Evolutionary conservation across 1,284 basidiomycete genomes (phyloP).

Genomic region (Anthracocystis walkeri): DNA sequence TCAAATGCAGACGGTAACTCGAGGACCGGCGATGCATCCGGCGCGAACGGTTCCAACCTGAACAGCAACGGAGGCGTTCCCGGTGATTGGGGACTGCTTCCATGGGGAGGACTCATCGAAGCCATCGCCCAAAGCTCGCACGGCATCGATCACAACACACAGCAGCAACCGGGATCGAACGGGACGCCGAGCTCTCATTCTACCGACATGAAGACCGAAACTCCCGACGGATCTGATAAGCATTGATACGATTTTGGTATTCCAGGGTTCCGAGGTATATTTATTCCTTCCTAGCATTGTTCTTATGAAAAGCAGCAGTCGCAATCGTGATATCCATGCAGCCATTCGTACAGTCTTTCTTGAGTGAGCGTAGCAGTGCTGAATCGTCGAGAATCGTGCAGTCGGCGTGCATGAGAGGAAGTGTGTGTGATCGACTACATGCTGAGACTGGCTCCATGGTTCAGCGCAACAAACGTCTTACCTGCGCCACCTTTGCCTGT

Average conservation of each 20-base stretch:
- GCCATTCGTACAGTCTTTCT: neutral
- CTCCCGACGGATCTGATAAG: conserved; percentile 39
- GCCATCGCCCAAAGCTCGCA: conserved; percentile 56
- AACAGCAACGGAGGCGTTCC: neutral
- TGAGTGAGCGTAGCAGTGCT: neutral
- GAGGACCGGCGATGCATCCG: conserved; percentile 1
- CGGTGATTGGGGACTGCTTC: conserved; percentile 48
- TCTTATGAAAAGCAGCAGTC: conserved; percentile 2
- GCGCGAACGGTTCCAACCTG: conserved; percentile 6
- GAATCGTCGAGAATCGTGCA: neutral
- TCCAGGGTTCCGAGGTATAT: conserved; percentile 5
- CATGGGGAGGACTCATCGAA: conserved; percentile 62
- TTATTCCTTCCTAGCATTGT: neutral
- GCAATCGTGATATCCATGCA: neutral
- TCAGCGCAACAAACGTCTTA: conserved; percentile 40
- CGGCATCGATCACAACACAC: conserved; percentile 37
- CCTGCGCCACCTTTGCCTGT: no score
- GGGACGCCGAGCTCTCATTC: conserved; percentile 27
- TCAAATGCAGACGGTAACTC: neutral
- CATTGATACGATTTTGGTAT: conserved; percentile 12
- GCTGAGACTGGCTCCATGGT: conserved; percentile 43
- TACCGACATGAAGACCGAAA: conserved; percentile 35
- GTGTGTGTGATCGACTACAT: conserved; percentile 5
- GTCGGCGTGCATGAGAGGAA: neutral
- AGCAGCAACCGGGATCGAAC: conserved; percentile 27